These are phyloP conservation scores for Colletotrichum karsti DNA, from an alignment of 2,329 filamentous ascomycete genomes.

Conservation along the genomic window DNA sequence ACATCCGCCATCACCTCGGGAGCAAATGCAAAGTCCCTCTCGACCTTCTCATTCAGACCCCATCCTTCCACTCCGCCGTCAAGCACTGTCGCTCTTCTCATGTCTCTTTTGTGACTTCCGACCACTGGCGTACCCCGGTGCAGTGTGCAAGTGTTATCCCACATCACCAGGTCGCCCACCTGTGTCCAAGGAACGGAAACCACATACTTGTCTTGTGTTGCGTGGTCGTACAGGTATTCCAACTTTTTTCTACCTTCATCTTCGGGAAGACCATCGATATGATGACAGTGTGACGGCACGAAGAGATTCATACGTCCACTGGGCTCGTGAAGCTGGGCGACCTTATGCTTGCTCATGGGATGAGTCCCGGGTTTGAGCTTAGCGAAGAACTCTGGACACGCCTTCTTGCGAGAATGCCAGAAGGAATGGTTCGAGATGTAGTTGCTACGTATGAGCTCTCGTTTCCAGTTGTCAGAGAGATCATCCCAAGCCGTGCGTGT, in stretches of 20 bases:
- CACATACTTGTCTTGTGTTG: constrained; percentile 55
- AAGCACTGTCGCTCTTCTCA: constrained; percentile 65
- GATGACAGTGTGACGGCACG: constrained; percentile 60
- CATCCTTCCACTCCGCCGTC: constrained; percentile 48
- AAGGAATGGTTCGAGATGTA: constrained; percentile 60
- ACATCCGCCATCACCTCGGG: constrained; percentile 8
- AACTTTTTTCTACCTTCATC: constrained; percentile 46
- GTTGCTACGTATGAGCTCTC: constrained; percentile 44
- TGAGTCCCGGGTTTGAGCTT: constrained; percentile 49
- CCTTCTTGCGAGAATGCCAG: constrained; percentile 60
- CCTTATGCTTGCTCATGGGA: constrained; percentile 53
- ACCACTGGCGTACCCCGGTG: constrained; percentile 60
- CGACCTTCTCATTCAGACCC: constrained; percentile 42
- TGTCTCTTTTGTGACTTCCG: constrained; percentile 57
- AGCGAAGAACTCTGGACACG: constrained; percentile 55
- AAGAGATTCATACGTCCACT: constrained; percentile 62
- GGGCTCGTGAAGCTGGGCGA: constrained; percentile 60
- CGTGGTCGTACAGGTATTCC: constrained; percentile 53
- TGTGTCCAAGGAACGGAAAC: constrained; percentile 56
- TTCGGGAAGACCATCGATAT: constrained; percentile 52
- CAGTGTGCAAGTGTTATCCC: constrained; percentile 67
- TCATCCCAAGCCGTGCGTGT: constrained; percentile 59
- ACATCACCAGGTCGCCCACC: constrained; percentile 60
- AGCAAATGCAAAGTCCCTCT: constrained; percentile 15
- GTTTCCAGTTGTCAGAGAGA: constrained; percentile 44